phyloP scores from a whole-genome alignment of 176 grass and related monocot genomes.

The Zoysia japonica region DNA sequence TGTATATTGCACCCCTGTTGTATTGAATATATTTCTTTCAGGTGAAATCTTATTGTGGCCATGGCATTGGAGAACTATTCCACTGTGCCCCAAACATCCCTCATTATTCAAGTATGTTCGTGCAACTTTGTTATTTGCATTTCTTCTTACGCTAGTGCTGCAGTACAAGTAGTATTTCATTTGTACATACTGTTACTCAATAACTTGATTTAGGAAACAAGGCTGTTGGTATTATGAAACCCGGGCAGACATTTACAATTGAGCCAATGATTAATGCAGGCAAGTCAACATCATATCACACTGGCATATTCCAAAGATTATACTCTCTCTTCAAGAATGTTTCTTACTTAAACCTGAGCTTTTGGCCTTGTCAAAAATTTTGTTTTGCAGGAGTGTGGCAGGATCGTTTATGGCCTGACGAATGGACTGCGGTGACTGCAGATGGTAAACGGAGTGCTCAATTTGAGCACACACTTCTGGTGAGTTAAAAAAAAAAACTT shows the following conservation, averaged over 20 bases:
- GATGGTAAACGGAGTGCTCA: conserved; percentile 99
- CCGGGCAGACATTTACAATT: conserved; percentile 96
- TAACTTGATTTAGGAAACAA: conserved; percentile 72
- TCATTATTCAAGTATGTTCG: conserved; percentile 86
- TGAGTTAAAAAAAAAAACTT: conserved; percentile 45
- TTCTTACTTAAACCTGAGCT: neutral
- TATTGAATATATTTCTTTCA: conserved; percentile 38
- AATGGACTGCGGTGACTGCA: conserved; percentile 88
- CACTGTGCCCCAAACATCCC: conserved; percentile 96
- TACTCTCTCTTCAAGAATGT: conserved; percentile 5
- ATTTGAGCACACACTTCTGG: conserved; percentile 97
- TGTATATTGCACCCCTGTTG: conserved; percentile 21
- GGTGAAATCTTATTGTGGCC: conserved; percentile 98
- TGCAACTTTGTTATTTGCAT: conserved; percentile 39
- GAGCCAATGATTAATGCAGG: conserved; percentile 99
- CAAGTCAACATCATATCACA: conserved; percentile 27
- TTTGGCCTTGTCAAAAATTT: conserved; percentile 21
- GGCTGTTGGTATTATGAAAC: conserved; percentile 98
- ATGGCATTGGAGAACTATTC: conserved; percentile 96
- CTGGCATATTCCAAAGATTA: conserved; percentile 13
- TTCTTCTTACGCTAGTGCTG: conserved; percentile 19
- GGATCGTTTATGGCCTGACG: conserved; percentile 89
- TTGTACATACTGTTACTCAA: conserved; percentile 20
- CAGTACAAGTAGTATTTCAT: conserved; percentile 9
- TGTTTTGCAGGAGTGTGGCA: conserved; percentile 77